Base-by-base conservation (phyloP, 164 flowering plant genomes). In the Dillenia suffruticosa region DNA sequence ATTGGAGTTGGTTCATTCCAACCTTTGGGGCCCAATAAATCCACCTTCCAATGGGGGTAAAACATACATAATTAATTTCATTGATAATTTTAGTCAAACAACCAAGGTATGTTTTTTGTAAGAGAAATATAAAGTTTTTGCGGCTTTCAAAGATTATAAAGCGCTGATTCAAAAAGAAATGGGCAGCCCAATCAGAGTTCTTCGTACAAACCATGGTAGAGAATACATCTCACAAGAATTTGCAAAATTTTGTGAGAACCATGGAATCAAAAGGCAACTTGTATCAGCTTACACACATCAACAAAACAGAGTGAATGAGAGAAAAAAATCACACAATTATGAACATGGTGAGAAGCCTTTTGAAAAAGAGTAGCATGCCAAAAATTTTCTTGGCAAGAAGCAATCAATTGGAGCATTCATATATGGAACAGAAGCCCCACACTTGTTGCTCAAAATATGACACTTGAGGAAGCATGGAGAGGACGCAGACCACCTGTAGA, bases 51-150 rank as follows among this genome's bases (percentile, higher is more conserved):
- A 19, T 19, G 22, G 22, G 1, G 22, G 22, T 19, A 19, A 19
- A 19, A 19, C 1, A 19, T 19, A 19, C 22, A 19, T 19, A 19
- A 19, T 19, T 19, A 19, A 1, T 1, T 19, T 19, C 22, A 19
- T 19, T 19, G 22, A 19, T 19, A 1, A 19, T 19, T 19, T 19
- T 19, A 19, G 22, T 1, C 22, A 1, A 1, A 19, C 1, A 19
- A 19, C 22, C 22, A 1, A 1, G 22, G 22, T 19, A 19, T 19
- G 1, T 19, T 19, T 19, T 19, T 19, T 70, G 14, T 16, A 48
- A 9, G 56, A 54, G 59, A 66, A 70, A 57, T 61, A 6, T 14
- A 56, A 70, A 62, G 49, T 61, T 17, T 64, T 70, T 49, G 11
- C 1, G 16, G 9, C n/a, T 12, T n/a, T 70, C 12, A 50, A 65